Base-by-base conservation (phyloP, 306 rosid species). In the Pueraria montana region DNA sequence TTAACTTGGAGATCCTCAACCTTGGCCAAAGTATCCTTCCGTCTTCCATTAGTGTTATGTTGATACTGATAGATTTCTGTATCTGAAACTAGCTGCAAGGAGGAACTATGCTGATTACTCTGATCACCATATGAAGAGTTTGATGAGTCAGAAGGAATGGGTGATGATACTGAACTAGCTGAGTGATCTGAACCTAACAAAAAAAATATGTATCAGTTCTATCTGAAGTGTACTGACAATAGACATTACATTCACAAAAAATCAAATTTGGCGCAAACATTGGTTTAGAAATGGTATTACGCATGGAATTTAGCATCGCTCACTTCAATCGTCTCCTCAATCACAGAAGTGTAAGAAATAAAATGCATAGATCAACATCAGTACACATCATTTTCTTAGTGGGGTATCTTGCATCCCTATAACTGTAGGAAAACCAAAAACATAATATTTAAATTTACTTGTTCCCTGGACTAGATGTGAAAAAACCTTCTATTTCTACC, bases 1-100 rank as follows among this genome's bases (percentile, higher is more conserved):
- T 90, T 89, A 78, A 91, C 89, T 85, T 89, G 92, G 85, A 96
- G 94, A 72, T 91, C 90, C 85, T 88, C 94, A 83, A 94, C 72
- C 78, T 82, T 90, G 24, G 78, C 87, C 85, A 91, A 83, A 36
- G 94, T 90, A 86, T 92, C 90, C 80, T 38, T 88, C 78, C 13
- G 85, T 85, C 71, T 88, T 72, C 81, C 63, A 69, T 67, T 77
- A 21, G 73, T 53, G 23, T 36, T 70, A 79, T 73, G 82, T 63
- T 49, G 89, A 62, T 86, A 84, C 48, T 76, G 91, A 72, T 36
- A 43, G 32, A 71, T 81, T 72, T 84, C 87, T 48, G 72, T 78
- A 72, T 77, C 80, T 52, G 87, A 74, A 43, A 24, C 74, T 68
- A 83, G 91, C 82, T 74, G 94, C 80, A 70, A 43, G 63, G 89